Base-by-base conservation (phyloP, 805 yeast species). In the Saccharomycopsis sp. region DNA sequence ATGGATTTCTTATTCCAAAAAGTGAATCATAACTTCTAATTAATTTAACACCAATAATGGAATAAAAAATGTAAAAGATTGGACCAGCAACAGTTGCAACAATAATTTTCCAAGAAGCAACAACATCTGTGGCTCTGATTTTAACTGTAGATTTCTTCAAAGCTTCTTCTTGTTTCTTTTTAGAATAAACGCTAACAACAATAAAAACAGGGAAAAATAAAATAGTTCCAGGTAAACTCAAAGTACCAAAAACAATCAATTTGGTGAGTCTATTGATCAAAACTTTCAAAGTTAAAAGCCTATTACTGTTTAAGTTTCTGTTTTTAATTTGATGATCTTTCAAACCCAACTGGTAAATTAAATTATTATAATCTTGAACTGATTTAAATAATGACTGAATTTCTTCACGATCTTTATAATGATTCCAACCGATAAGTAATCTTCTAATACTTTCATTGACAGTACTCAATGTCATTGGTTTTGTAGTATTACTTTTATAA, bases 41-140 rank as follows among this genome's bases (percentile, higher is more conserved):
- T 56, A 47, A 42, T 42, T 56, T 56, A 2, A 64, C 52, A 17
- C 84, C 79, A 13, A 82, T 48, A 3, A 72, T 56, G 0, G 96
- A 86, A 61, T 92, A 92, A 42, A 82, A 65, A 28, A 77, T 74
- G 64, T 89, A 92, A 21, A 92, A 63, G 31, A 85, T 57, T 2
- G 98, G 98, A 0, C 96, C 94, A 40, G 85, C 62, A 4, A 89
- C 94, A 72, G 92, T 72, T 26, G 88, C 77, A 30, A 89, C 86
- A 48, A 92, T 66, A 35, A 92, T 79, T 60, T 92, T 92, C 98
- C 98, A 92, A 1, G 97, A 88, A 2, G 97, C 97, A 45, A 92
- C 73, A 20, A 92, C 96, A 59, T 92, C 98, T 42, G 77, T 80
- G 14, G 95, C 98, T 54, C 78, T 77, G 45, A 92, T 79, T 57